Base-by-base conservation (phyloP, 495 filamentous ascomycete genomes). In the Terfezia boudieri region DNA sequence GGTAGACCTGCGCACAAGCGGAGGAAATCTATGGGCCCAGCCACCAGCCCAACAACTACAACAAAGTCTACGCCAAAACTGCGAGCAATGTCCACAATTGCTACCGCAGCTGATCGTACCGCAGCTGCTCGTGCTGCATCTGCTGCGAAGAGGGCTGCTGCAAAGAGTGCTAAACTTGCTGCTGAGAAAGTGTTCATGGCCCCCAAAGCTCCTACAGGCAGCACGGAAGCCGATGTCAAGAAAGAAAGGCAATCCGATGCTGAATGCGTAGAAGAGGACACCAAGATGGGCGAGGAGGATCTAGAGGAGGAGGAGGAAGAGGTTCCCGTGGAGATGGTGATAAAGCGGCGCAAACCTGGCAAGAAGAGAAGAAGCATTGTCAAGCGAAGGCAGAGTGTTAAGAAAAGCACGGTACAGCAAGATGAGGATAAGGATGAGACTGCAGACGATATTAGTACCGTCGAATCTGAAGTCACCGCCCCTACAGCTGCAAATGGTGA, bases 1-100 rank as follows among this genome's bases (percentile, higher is more conserved):
- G 26, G 7, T 32, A 62, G 53, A 17, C 60, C 60, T 49, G 36
- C 50, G 9, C 36, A 52, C 37, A 62, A 62, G 51, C 53, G 53
- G 20, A 59, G 61, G 11, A 62, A 62, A 36, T 54, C 51, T 17
- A 51, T 20, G 36, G 61, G 26, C 26, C 26, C 26, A 32, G 26
- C 26, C 4, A 32, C 26, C 7, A 32, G 26, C 7, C 26, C 26
- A 4, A 32, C 26, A 32, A 7, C 26, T 32, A 32, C 26, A 4
- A 7, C 26, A 32, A 32, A 32, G 26, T 4, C 26, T 32, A 32
- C 7, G 26, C 7, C 7, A 32, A 32, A 32, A 32, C 26, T 2
- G 2, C 26, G 26, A 2, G 26, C 26, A 32, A 32, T 32, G 26
- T 32, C 26, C 26, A 32, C 26, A 32, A 32, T 32, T 32, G 14